These are phyloP conservation scores for Cordyceps tenuipes DNA, from an alignment of 2,329 filamentous ascomycete species.

Conservation along the genomic window DNA sequence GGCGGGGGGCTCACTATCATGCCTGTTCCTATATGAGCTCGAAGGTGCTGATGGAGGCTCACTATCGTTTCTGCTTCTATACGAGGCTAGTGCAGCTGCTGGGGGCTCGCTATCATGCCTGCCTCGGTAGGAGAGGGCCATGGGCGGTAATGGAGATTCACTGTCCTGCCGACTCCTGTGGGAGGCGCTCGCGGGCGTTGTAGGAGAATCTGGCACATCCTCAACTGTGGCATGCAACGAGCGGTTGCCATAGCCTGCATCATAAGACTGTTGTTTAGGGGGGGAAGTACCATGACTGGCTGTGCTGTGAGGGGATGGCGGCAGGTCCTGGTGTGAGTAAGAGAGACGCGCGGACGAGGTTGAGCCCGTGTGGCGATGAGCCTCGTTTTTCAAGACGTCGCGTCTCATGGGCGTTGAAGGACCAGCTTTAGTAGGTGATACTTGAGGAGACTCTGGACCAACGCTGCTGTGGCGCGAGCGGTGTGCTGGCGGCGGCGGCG, in stretches of 20 bases:
- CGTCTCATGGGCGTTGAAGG: slow-evolving; percentile 48
- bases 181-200: slow-evolving; percentile 2
- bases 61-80: background rate
- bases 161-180: slow-evolving; percentile 1
- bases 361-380: slow-evolving; percentile 43
- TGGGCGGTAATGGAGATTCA: background rate
- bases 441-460: slow-evolving; percentile 32
- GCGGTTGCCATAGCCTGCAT: slow-evolving; percentile 37
- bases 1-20: background rate
- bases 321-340: slow-evolving; percentile 41
- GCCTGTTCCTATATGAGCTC: background rate
- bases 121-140: background rate
- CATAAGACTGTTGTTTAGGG: slow-evolving; percentile 43
- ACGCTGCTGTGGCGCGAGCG: slow-evolving; percentile 38
- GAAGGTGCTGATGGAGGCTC: background rate
- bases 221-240: slow-evolving; percentile 57
- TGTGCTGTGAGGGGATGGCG: slow-evolving; percentile 20
- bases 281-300: slow-evolving; percentile 28
- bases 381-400: slow-evolving; percentile 49
- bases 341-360: slow-evolving; percentile 46
- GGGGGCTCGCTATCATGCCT: slow-evolving; percentile 2
- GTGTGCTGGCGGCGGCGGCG: slow-evolving; percentile 47
- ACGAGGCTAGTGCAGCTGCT: background rate
- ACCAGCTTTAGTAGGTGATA: slow-evolving; percentile 32
- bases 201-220: slow-evolving; percentile 50